Evolutionary conservation across 2,329 filamentous ascomycete species (phyloP), one percentile per base, ranked within the genome.

Genomic region (Didymella arachidicola): DNA sequence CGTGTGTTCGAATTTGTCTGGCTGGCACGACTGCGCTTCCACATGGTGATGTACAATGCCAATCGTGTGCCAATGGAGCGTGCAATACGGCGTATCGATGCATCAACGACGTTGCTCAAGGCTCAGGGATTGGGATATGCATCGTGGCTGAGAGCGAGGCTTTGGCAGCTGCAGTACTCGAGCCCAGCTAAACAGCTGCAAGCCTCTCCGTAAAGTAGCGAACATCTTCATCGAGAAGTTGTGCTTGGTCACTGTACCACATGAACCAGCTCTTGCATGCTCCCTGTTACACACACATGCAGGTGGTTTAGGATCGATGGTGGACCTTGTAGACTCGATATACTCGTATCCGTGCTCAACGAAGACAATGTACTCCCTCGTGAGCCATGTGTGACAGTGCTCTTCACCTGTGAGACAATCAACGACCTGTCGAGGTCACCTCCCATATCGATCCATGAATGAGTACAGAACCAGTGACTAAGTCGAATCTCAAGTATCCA

Each of bases 51-150:
- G 42, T 46, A 34, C n/a, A 25, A 36, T 43, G 42, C 27, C 19
- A 29, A 43, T 19, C 12, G 34, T 5, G 38, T 25, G 38, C 12
- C 38, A 22, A 25, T n/a, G n/a, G 41, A 48, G 26, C 29, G 42
- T 38, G 38, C 25, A 18, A 39, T 38, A 44, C 36, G 34, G n/a
- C 41, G 16, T 43, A 29, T 47, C 47, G 34, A 32, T 16, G 14
- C 12, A 4, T 26, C 39, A 18, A 34, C 41, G 47, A 39, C 41
- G 27, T 42, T 18, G 54, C 42, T 49, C 42, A 47, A 50, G 39
- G 41, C 14, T 36, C 41, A 57, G 54, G 54, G 54, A 42, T 39
- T 44, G 47, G 36, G 41, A 42, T 51, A 47, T 36, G 19, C n/a
- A 32, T 57, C 14, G 47, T 42, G 29, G 38, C 34, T 12, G 30